Evolutionary conservation across 2,329 filamentous ascomycete species (phyloP).

Genomic region (Capronia americana): DNA sequence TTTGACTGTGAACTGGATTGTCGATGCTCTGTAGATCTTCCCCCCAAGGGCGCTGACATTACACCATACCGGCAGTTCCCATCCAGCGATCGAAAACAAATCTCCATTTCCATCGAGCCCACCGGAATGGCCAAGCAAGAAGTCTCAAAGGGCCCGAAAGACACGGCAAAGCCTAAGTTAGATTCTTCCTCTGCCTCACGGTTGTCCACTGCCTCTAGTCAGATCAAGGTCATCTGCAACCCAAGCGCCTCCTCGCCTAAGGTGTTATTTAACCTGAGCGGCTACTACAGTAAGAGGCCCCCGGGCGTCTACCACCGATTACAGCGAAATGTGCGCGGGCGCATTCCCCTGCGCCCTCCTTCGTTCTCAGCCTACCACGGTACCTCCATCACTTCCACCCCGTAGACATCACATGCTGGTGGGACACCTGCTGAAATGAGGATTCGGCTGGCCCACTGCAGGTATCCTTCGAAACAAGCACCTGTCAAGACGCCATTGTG

Average conservation of each 20-base stretch:
- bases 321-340: constrained; percentile 23
- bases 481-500: constrained; percentile 2
- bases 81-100: constrained; percentile 10
- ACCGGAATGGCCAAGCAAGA: constrained; percentile 2
- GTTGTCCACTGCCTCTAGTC: constrained; percentile 12
- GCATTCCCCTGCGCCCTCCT: constrained; percentile 15
- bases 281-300: constrained; percentile 24
- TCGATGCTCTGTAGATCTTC: background rate
- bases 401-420: constrained; percentile 12
- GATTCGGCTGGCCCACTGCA: background rate
- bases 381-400: background rate
- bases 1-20: background rate
- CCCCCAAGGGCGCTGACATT: background rate
- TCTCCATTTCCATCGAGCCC: constrained; percentile 11
- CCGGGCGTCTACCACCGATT: constrained; percentile 18
- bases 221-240: constrained; percentile 18
- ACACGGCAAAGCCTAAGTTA: constrained; percentile 6
- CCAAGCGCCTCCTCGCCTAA: constrained; percentile 19
- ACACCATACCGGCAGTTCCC: constrained; percentile 7
- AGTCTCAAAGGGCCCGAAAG: constrained; percentile 7
- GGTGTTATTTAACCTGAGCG: constrained; percentile 22
- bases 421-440: background rate
- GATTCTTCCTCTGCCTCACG: background rate
- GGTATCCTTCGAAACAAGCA: constrained; percentile 2
- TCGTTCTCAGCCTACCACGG: background rate